These are phyloP conservation scores for Paramecium caudatum DNA, from an alignment of 73 alveolate genomes.

Conservation along the genomic window DNA sequence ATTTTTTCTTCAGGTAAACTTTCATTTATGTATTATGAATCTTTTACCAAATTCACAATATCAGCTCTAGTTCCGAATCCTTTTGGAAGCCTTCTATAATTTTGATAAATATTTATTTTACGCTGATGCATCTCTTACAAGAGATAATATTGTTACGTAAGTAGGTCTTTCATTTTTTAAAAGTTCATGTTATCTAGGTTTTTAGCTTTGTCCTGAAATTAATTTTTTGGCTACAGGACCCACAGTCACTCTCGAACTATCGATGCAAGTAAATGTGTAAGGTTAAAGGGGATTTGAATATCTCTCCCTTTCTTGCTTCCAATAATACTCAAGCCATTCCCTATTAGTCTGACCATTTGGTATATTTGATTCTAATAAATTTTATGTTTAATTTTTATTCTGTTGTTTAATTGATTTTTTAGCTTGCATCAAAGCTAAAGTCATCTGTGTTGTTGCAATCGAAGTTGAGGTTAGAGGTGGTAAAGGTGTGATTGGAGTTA, in stretches of 20 bases:
- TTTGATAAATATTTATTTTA: too few relatives aligned
- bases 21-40: constrained; percentile 91
- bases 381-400: constrained; percentile 10
- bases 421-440: constrained; percentile 51
- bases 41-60: constrained; percentile 87
- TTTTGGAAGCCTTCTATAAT: constrained; percentile 95
- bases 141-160: constrained; percentile 92
- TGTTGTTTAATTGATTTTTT: constrained; percentile 31
- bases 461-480: constrained; percentile 54
- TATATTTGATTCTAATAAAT: constrained; percentile 3
- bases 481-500: background rate
- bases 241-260: constrained; percentile 94
- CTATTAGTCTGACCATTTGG: constrained; percentile 38
- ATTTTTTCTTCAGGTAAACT: constrained; percentile 88
- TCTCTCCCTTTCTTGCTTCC: constrained; percentile 94
- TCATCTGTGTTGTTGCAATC: constrained; percentile 7
- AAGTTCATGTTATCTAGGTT: constrained; percentile 98
- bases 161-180: constrained; percentile 96
- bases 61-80: constrained; percentile 99
- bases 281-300: constrained; percentile 95
- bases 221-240: constrained; percentile 95
- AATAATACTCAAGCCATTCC: constrained; percentile 88
- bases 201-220: constrained; percentile 80
- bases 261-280: constrained; percentile 92
- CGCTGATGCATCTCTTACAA: constrained; percentile 99